A percentile compares a stretch with the other conserved stretches of the same genome.
phyloP scores from a whole-genome alignment of 352 stramenopile species.

The Globisporangium recalcitrans region DNA sequence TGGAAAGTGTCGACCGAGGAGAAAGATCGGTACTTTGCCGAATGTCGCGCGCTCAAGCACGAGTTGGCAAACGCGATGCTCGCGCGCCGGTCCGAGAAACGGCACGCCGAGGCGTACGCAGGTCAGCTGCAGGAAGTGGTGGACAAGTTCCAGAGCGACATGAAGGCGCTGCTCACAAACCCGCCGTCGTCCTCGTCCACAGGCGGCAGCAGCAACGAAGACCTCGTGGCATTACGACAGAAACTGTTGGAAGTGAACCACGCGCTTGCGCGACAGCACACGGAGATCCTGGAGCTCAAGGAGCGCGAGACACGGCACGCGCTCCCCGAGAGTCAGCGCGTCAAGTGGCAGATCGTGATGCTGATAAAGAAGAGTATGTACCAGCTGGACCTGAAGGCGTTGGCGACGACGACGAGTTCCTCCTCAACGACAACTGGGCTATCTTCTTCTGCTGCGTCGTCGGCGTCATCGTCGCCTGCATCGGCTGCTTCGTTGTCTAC shows the following conservation, averaged over 20 bases:
- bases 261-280: slow-evolving; percentile 51
- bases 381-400: slow-evolving; percentile 48
- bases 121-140: slow-evolving; percentile 47
- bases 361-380: slow-evolving; percentile 62
- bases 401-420: slow-evolving; percentile 11
- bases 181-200: slow-evolving; percentile 13
- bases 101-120: slow-evolving; percentile 31
- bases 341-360: slow-evolving; percentile 59
- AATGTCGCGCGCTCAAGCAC: slow-evolving; percentile 57
- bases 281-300: slow-evolving; percentile 57
- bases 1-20: slow-evolving; percentile 50
- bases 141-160: slow-evolving; percentile 52
- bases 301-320: slow-evolving; percentile 60
- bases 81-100: slow-evolving; percentile 41
- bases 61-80: slow-evolving; percentile 49
- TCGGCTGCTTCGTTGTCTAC: background rate
- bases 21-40: slow-evolving; percentile 65
- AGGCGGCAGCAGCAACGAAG: slow-evolving; percentile 28
- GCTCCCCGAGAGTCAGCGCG: slow-evolving; percentile 50
- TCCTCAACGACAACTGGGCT: background rate
- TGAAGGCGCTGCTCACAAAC: slow-evolving; percentile 34
- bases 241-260: slow-evolving; percentile 69
- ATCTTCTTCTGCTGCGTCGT: background rate
- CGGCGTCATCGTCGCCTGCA: slow-evolving; percentile 2
- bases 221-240: slow-evolving; percentile 49